phyloP scores from a whole-genome alignment of 495 filamentous ascomycete genomes.

The Tuber magnatum region DNA sequence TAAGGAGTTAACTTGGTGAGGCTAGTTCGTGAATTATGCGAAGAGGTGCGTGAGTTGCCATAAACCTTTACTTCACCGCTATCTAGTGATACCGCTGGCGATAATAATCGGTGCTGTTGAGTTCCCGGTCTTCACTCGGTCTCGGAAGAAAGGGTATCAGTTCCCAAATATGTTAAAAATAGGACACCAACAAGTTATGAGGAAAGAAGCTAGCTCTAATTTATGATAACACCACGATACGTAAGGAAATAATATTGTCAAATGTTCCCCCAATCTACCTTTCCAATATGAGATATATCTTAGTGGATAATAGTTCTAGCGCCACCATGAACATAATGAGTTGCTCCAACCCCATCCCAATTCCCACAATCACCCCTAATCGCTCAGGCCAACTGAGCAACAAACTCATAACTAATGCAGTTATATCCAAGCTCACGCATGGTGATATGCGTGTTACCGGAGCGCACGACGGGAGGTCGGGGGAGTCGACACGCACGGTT shows the following conservation, averaged over 20 bases:
- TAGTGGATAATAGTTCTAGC: background rate
- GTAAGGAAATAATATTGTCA: background rate
- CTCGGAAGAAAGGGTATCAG: background rate
- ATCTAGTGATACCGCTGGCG: background rate
- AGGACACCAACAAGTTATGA: background rate
- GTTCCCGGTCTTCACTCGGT: background rate
- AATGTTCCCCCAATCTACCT: background rate
- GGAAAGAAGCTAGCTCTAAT: background rate
- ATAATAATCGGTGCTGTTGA: background rate
- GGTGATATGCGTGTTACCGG: background rate
- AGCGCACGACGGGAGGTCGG: background rate
- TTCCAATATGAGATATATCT: background rate
- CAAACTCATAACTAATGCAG: background rate
- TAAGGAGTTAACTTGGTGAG: background rate
- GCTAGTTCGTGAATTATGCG: background rate
- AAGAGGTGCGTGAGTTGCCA: background rate
- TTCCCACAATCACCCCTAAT: background rate
- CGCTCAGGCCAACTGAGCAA: background rate
- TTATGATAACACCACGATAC: background rate
- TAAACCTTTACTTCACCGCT: background rate
- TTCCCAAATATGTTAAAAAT: background rate
- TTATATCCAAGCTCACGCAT: background rate
- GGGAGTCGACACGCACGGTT: background rate
- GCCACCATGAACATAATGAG: too few relatives aligned
- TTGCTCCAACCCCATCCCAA: too few relatives aligned